Conservation (phyloP, 345 rosid genomes). For the Linum trigynum region DNA sequence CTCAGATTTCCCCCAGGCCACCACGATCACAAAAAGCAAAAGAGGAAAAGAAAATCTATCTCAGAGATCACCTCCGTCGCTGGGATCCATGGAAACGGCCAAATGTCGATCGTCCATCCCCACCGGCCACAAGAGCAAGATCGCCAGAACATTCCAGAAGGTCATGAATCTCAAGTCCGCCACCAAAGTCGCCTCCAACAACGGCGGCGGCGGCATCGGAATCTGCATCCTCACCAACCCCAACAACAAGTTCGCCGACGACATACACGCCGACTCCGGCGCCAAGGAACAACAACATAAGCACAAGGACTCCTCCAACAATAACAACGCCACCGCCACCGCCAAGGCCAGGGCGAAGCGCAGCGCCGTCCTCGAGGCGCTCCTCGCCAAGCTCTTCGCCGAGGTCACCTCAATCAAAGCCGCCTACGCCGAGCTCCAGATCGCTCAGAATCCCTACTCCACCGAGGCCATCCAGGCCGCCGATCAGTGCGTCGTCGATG, state of each 20-base stretch:
- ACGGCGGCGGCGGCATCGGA: constrained; percentile 70
- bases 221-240: constrained; percentile 57
- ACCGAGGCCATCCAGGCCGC: constrained; percentile 67
- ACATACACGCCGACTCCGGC: constrained; percentile 11
- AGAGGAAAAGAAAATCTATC: constrained; percentile 1
- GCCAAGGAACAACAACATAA: constrained; percentile 3
- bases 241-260: constrained; percentile 27
- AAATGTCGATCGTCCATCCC: constrained; percentile 40
- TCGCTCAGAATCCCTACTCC: constrained; percentile 82
- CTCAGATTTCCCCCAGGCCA: neutral
- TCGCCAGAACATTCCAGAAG: constrained; percentile 61
- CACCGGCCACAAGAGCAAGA: constrained; percentile 32
- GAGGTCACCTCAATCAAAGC: constrained; percentile 74
- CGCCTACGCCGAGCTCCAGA: constrained; percentile 84
- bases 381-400: constrained; percentile 74
- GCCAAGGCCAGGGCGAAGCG: constrained; percentile 24
- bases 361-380: constrained; percentile 55
- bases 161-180: constrained; percentile 49
- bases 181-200: constrained; percentile 42
- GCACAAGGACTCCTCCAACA: neutral
- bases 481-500: constrained; percentile 81
- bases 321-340: no score
- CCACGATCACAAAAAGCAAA: neutral
- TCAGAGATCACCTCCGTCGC: neutral
- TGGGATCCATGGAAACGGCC: constrained; percentile 36